Evolutionary conservation across 805 yeast species (phyloP).

Genomic region (Pichia heedii): DNA sequence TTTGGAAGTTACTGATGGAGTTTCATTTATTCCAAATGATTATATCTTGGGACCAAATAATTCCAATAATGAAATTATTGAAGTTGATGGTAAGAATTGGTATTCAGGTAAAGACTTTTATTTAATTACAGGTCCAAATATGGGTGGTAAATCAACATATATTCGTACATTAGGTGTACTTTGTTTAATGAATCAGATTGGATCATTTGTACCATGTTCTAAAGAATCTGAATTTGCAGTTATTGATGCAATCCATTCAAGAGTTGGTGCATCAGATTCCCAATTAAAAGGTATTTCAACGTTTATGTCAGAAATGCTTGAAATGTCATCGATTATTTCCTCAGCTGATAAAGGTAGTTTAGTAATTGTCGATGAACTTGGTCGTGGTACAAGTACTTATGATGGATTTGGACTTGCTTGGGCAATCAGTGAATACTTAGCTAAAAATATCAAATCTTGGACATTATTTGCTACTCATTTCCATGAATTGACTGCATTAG

Average conservation of each 20-base stretch:
- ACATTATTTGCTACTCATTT: slow-evolving; percentile 95
- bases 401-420: slow-evolving; percentile 98
- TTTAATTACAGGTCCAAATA: slow-evolving; percentile 91
- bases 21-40: slow-evolving; percentile 87
- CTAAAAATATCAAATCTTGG: slow-evolving; percentile 62
- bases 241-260: slow-evolving; percentile 85
- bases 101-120: slow-evolving; percentile 49
- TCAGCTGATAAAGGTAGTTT: slow-evolving; percentile 72
- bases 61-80: neutral
- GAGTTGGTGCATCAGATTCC: slow-evolving; percentile 99
- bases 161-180: slow-evolving; percentile 85
- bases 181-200: slow-evolving; percentile 80
- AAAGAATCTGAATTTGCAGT: slow-evolving; percentile 68
- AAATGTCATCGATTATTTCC: slow-evolving; percentile 78
- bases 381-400: slow-evolving; percentile 89
- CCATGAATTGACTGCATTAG: slow-evolving; percentile 83
- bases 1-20: slow-evolving; percentile 83
- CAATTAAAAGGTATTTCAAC: slow-evolving; percentile 96
- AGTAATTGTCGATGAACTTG: slow-evolving; percentile 88
- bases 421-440: slow-evolving; percentile 85
- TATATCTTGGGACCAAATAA: slow-evolving; percentile 36
- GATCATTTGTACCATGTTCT: slow-evolving; percentile 77
- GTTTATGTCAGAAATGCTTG: slow-evolving; percentile 94
- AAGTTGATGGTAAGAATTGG: slow-evolving; percentile 3
- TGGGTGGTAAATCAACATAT: slow-evolving; percentile 96